phyloP scores from a whole-genome alignment of 495 filamentous ascomycete genomes.

The Melanomma pulvis-pyrius region DNA sequence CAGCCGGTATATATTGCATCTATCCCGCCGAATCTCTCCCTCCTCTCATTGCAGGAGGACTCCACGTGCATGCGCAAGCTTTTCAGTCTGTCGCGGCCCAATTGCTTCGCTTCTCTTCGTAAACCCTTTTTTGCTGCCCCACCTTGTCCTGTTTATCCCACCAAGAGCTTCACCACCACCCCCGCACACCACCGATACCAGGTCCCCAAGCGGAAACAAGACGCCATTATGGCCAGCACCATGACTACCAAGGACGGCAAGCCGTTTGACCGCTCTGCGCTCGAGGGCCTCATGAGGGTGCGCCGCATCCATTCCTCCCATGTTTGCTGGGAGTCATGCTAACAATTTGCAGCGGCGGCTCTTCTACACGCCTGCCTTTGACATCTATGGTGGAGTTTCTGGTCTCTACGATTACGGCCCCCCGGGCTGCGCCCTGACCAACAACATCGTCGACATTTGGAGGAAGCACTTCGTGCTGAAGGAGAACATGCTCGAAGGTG shows the following conservation, averaged over 20 bases:
- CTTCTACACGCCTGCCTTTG: constrained; percentile 91
- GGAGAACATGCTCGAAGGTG: constrained; percentile 52
- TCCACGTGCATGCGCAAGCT: constrained; percentile 32
- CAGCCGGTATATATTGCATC: constrained; percentile 24
- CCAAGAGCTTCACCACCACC: constrained; percentile 28
- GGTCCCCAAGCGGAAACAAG: constrained; percentile 30
- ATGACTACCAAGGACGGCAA: constrained; percentile 81
- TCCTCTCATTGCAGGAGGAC: constrained; percentile 15
- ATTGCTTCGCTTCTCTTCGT: constrained; percentile 28
- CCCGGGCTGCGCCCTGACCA: constrained; percentile 48
- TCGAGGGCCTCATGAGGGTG: constrained; percentile 83
- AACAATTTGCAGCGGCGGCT: constrained; percentile 52
- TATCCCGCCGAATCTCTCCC: constrained; percentile 4
- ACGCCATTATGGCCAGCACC: constrained; percentile 40
- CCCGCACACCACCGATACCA: constrained; percentile 15
- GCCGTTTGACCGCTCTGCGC: constrained; percentile 74
- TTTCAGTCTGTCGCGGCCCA: constrained; percentile 26
- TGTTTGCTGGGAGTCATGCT: constrained; percentile 19
- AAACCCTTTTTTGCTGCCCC: constrained; percentile 25
- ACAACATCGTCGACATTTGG: constrained; percentile 88
- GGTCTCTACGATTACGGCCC: constrained; percentile 51
- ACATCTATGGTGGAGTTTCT: constrained; percentile 68
- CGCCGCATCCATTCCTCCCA: constrained; percentile 45
- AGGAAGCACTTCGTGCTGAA: constrained; percentile 64
- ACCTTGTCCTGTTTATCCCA: constrained; percentile 26